Conservation (phyloP, 768 basidiomycete genomes). For the Suillus placidus region DNA sequence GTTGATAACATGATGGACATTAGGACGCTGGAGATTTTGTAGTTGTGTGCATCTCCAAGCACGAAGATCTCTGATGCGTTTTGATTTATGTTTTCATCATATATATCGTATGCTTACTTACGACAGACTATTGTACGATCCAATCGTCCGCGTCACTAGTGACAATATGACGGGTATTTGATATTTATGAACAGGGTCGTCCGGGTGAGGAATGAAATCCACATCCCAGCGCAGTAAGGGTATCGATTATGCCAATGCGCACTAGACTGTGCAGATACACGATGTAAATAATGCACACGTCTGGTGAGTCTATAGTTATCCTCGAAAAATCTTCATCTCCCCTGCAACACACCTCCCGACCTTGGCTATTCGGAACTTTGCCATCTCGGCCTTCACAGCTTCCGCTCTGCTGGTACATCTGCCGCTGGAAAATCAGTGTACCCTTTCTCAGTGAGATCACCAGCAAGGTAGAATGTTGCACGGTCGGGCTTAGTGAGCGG, state of each 20-base stretch:
- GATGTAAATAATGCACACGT: too few species aligned
- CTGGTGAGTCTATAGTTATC: not conserved
- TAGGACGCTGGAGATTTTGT: not conserved
- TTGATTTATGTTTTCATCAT: too few species aligned
- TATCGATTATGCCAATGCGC: too few species aligned
- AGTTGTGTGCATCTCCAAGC: not conserved
- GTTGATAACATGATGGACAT: not conserved
- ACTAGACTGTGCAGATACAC: not conserved
- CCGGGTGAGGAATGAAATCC: too few species aligned
- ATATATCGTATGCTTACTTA: too few species aligned
- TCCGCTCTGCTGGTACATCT: not conserved
- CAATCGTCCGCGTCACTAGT: too few species aligned
- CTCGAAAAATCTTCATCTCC: not conserved
- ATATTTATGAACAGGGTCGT: too few species aligned
- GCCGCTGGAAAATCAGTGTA: constrained; percentile 37
- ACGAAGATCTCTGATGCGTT: too few species aligned
- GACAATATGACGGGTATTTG: too few species aligned
- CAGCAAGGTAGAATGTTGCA: constrained; percentile 30
- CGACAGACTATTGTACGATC: too few species aligned
- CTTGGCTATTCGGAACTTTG: not conserved
- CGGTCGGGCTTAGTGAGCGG: constrained; percentile 29
- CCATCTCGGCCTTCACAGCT: not conserved
- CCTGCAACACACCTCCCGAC: not conserved
- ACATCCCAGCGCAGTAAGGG: too few species aligned
- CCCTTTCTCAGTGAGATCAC: constrained; percentile 30